Evolutionary conservation across 176 grass and related monocot species (phyloP), one percentile per base, ranked within the genome.

Genomic region (Musa beccarii): DNA sequence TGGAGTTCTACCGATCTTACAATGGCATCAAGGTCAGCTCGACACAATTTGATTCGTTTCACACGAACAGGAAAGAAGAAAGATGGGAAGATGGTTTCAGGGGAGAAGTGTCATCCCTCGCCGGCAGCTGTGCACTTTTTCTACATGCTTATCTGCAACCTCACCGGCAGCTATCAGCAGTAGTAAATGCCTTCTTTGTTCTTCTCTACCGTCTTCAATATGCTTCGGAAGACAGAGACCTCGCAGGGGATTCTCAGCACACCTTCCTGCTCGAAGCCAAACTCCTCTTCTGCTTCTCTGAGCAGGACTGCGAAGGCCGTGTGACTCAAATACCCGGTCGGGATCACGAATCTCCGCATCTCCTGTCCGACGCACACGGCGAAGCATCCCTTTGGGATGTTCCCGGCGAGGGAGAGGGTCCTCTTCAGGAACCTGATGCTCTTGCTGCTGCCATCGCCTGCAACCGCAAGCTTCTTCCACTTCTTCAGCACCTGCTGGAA

Each of bases 331-430:
- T 80, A 96, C 79, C 85, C 84, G 1, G 88, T 96, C 28, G 92
- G 88, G 73, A 96, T 90, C 25, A 89, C 88, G 23, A 86, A 96
- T 83, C 86, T 80, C 81, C 69, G 87, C 92, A 89, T 86, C 81
- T 89, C 83, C 76, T 85, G 81, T 7, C 92, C 92, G n/a, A 91
- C 81, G 13, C 79, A 96, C 62, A 96, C 84, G 0, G 84, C 81
- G 5, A 96, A 81, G 81, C 85, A 96, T 23, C 92, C 92, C 76
- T 73, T 88, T 0, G 84, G 84, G 21, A 91, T 79, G 49, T 3
- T 51, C 0, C 56, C 71, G 17, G 14, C 13, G 43, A 25, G 16
- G 21, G 76, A 68, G 13, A 68, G 65, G 65, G 24, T 17, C 12
- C 65, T 28, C 65, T 68, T 68, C n/a, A 68, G 24, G 65, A 68